These are phyloP conservation scores for Pythium vanterpoolii DNA, from an alignment of 352 stramenopile species.

Conservation along the genomic window DNA sequence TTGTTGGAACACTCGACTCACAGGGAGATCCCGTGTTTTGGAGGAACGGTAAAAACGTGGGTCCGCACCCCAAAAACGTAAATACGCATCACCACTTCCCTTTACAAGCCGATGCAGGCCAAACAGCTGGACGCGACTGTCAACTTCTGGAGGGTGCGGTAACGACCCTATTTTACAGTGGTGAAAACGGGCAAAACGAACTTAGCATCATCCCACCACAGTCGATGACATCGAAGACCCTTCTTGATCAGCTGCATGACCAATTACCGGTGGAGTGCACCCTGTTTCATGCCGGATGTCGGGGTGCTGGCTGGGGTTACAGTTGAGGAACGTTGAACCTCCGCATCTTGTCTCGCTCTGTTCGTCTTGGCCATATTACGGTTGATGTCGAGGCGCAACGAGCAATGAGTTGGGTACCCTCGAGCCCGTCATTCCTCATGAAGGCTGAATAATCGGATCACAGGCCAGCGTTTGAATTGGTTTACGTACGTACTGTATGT, in stretches of 20 bases:
- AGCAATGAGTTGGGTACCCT: neutral
- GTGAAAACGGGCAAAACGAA: neutral
- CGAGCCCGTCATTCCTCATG: no score
- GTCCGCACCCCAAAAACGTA: neutral
- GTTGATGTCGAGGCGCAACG: neutral
- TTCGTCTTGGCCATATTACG: no score
- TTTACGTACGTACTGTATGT: no score
- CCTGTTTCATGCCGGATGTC: no score
- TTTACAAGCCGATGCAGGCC: neutral
- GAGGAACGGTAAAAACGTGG: neutral
- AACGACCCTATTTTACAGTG: neutral
- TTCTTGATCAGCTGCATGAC: neutral
- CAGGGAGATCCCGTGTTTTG: conserved; percentile 10
- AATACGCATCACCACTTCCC: neutral
- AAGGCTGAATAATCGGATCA: no score
- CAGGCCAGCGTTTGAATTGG: no score
- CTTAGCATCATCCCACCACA: neutral
- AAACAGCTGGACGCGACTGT: neutral
- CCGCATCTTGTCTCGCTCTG: neutral
- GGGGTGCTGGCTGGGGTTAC: no score
- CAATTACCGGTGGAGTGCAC: no score
- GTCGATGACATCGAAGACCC: conserved; percentile 17
- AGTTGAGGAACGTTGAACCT: neutral
- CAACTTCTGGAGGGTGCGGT: neutral
- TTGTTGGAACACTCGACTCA: neutral